Base-by-base conservation (phyloP, 2,329 filamentous ascomycete species). In the Cladophialophora immunda region DNA sequence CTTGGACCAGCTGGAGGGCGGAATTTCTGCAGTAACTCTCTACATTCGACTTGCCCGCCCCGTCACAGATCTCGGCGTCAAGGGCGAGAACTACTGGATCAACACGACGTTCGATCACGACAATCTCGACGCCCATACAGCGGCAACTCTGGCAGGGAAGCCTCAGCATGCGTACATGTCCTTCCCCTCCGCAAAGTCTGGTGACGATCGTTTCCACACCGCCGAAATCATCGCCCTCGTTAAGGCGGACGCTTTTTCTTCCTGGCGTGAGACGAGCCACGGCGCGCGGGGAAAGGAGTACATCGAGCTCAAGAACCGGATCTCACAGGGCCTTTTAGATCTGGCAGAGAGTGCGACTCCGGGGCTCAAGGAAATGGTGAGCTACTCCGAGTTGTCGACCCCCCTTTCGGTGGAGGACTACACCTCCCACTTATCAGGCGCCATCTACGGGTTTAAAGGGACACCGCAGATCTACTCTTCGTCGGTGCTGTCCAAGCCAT, bases 361-460 rank as follows among this genome's bases (percentile, higher is more conserved):
- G 22, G 45, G n/a, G 19, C 9, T 50, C 19, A 50, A 50, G 19
- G 38, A n/a, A 41, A n/a, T 41, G 38, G 17, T 25, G 19, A 11
- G 13, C 45, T 25, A 22, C 19, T 15, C 45, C 7, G 45, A 50
- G 9, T 50, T 50, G 19, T 50, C 38, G 17, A 50, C 45, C 19
- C 19, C 5, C 2, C 45, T 50, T 19, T 50, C 41, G n/a, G 41
- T 41, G 41, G 41, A 22, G 19, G 19, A 47, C 41, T 25, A 41
- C 38, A 41, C 38, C 38, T 41, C 38, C 1, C 38, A 41, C 8
- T n/a, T 17, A n/a, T 4, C 38, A 5, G 38, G 38, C 38, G 38
- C 38, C 38, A 41, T 41, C 38, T 41, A 41, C 38, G 38, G 38
- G n/a, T 41, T 41, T 41, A 41, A 41, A 19, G 38, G 38, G 38